These are phyloP conservation scores for Lentinula sp. DNA, from an alignment of 768 basidiomycete species.

Conservation along the genomic window DNA sequence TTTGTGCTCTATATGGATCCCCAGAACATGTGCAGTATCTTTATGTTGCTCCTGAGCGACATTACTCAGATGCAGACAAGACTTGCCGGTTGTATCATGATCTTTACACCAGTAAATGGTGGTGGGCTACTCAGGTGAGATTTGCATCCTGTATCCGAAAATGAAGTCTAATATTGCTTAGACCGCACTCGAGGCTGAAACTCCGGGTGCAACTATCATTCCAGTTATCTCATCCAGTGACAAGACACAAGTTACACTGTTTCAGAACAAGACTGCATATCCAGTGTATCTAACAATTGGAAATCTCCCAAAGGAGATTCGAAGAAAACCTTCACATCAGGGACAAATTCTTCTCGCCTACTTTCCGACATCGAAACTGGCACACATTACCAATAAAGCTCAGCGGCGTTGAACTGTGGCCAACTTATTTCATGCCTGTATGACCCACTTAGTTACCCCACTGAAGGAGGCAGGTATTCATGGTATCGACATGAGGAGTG, in stretches of 20 bases:
- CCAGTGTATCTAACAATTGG: no score
- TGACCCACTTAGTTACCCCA: slow-evolving; percentile 11
- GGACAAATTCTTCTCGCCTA: slow-evolving; percentile 24
- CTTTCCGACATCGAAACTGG: slow-evolving; percentile 19
- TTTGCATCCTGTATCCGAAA: no score
- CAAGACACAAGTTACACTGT: no score
- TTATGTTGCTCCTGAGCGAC: slow-evolving; percentile 27
- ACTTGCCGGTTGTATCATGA: slow-evolving; percentile 28
- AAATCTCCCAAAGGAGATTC: no score
- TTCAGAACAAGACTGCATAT: no score
- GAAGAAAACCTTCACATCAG: slow-evolving; percentile 6
- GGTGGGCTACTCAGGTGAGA: slow-evolving; percentile 42
- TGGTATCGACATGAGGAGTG: slow-evolving; percentile 6
- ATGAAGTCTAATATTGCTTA: background rate
- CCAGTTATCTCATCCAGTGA: no score
- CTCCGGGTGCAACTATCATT: no score
- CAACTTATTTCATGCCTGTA: slow-evolving; percentile 23
- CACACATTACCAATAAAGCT: slow-evolving; percentile 3
- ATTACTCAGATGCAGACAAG: slow-evolving; percentile 24
- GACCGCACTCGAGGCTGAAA: background rate
- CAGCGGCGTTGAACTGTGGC: slow-evolving; percentile 10
- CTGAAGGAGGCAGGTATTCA: slow-evolving; percentile 11
- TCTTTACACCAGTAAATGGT: slow-evolving; percentile 45
- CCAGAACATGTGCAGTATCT: slow-evolving; percentile 24
- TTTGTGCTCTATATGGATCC: slow-evolving; percentile 26